These are phyloP conservation scores for Kwoniella shivajii DNA, from an alignment of 1,284 basidiomycete species.

Conservation along the genomic window DNA sequence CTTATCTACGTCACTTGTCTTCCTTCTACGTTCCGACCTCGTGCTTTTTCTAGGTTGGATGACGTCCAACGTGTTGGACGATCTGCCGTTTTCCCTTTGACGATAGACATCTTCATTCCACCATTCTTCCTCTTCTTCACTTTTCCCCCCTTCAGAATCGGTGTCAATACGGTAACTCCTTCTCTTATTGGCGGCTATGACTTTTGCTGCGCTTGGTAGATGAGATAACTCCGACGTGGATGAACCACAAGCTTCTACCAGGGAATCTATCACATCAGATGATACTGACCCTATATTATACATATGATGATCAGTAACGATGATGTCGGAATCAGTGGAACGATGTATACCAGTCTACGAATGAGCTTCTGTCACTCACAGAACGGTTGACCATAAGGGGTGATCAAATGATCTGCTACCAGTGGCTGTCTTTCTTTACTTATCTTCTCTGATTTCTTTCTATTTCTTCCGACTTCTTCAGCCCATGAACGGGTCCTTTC, in stretches of 20 bases:
- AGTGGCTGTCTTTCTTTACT: neutral
- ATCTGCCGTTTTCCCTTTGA: neutral
- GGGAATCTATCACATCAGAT: slow-evolving; percentile 20
- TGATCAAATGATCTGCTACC: neutral
- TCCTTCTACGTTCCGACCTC: neutral
- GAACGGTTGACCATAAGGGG: slow-evolving; percentile 1
- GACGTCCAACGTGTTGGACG: neutral
- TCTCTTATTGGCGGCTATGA: slow-evolving; percentile 14
- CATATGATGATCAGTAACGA: neutral
- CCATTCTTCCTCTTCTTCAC: neutral
- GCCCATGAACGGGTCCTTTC: slow-evolving; percentile 33
- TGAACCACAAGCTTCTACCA: slow-evolving; percentile 16
- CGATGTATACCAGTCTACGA: too few species aligned
- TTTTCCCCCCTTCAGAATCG: slow-evolving; percentile 8
- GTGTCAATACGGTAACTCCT: slow-evolving; percentile 10
- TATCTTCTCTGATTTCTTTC: slow-evolving; percentile 3
- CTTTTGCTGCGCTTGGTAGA: slow-evolving; percentile 17
- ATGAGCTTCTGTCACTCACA: slow-evolving; percentile 9
- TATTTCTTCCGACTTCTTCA: slow-evolving; percentile 23
- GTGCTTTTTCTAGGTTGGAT: neutral
- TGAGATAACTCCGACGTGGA: neutral
- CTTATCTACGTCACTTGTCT: neutral
- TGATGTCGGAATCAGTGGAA: too few species aligned
- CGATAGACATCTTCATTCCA: neutral
- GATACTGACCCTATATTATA: slow-evolving; percentile 16